Evolutionary conservation across 148 eudicot species (phyloP).

Genomic region (Nepenthes gracilis): DNA sequence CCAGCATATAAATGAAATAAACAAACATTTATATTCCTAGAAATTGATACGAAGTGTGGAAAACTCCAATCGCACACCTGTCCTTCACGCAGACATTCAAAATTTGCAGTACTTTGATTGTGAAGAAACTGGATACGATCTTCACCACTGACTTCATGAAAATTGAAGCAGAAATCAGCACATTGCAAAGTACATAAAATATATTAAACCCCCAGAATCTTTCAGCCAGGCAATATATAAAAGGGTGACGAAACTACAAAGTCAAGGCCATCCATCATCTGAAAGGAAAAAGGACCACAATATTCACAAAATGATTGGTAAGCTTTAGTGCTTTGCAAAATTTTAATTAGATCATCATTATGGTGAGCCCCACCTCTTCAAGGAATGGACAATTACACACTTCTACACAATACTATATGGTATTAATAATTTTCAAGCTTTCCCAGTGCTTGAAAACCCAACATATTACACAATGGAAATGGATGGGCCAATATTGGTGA

Average conservation of each 20-base stretch:
- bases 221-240: background rate
- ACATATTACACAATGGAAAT: too few relatives aligned
- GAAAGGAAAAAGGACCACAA: too few relatives aligned
- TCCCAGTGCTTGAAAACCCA: too few relatives aligned
- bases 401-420: too few relatives aligned
- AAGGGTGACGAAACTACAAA: background rate
- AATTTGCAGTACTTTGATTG: slow-evolving; percentile 73
- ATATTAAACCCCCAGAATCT: background rate
- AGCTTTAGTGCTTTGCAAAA: too few relatives aligned
- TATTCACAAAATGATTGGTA: too few relatives aligned
- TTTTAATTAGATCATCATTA: too few relatives aligned
- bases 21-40: background rate
- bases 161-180: slow-evolving; percentile 8
- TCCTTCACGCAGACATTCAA: slow-evolving; percentile 59
- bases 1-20: background rate
- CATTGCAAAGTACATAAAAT: background rate
- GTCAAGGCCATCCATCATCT: background rate
- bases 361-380: too few relatives aligned
- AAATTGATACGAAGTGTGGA: background rate
- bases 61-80: slow-evolving; percentile 26
- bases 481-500: too few relatives aligned
- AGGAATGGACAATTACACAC: too few relatives aligned
- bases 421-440: too few relatives aligned
- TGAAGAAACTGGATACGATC: slow-evolving; percentile 61
- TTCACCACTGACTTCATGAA: slow-evolving; percentile 52